These are phyloP conservation scores for Plasmodium malariae DNA, from an alignment of 169 alveolate genomes.

Conservation along the genomic window DNA sequence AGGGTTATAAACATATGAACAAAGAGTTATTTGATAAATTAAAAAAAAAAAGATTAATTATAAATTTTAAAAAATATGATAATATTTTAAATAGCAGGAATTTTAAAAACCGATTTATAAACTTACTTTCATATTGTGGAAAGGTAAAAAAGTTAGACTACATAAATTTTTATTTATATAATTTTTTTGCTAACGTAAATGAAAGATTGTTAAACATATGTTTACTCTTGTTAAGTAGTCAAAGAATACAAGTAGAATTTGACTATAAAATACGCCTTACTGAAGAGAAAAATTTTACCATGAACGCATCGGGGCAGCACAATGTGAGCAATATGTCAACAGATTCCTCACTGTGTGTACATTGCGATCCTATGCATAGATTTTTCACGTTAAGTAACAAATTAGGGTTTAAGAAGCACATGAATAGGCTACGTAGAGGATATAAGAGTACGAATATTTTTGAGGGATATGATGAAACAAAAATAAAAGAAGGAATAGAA, in stretches of 20 bases:
- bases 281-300: not conserved
- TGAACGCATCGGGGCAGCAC: not conserved
- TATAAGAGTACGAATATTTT: conserved; percentile 19
- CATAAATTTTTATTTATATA: conserved; percentile 31
- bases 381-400: not conserved
- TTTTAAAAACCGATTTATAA: not conserved
- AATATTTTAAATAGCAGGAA: not conserved
- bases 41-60: conserved; percentile 8
- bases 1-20: no score
- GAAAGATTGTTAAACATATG: conserved; percentile 1
- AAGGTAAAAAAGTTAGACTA: conserved; percentile 10
- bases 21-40: no score
- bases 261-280: not conserved
- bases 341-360: no score
- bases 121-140: conserved; percentile 13
- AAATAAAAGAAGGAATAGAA: conserved; percentile 3
- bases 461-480: conserved; percentile 14
- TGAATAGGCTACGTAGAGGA: not conserved
- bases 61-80: conserved; percentile 21
- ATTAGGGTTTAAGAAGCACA: not conserved
- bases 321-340: no score
- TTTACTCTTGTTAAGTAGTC: conserved; percentile 2
- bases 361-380: no score
- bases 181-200: not conserved
- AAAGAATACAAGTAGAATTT: not conserved